phyloP scores from a whole-genome alignment of 225 moss, liverwort and hornwort genomes.

The Anthoceros angustus region DNA sequence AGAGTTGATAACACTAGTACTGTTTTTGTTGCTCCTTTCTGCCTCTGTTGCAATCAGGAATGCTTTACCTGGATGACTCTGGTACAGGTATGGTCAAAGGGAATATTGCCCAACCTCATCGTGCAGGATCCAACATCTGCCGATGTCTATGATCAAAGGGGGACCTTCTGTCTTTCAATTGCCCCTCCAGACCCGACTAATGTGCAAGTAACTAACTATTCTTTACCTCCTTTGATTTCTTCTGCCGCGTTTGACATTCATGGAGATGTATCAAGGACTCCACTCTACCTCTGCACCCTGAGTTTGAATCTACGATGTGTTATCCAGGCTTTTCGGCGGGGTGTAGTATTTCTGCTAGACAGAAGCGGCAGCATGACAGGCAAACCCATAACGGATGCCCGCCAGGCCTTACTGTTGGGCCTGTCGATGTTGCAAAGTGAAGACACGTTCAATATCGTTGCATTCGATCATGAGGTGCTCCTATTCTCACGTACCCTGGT shows the following conservation, averaged over 20 bases:
- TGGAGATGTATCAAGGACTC: neutral
- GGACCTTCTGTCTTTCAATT: slow-evolving; percentile 64
- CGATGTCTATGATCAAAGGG: slow-evolving; percentile 35
- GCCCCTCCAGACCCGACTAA: slow-evolving; percentile 54
- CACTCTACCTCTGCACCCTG: neutral
- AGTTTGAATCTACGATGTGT: slow-evolving; percentile 1
- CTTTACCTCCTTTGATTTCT: neutral
- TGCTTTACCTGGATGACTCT: too few relatives aligned
- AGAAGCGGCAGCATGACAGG: slow-evolving; percentile 70
- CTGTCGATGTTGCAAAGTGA: slow-evolving; percentile 32
- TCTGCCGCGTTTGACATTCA: neutral
- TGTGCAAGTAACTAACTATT: slow-evolving; percentile 25
- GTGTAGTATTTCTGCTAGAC: slow-evolving; percentile 55
- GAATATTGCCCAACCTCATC: slow-evolving; percentile 53
- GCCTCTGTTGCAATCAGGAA: too few relatives aligned
- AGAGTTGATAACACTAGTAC: slow-evolving; percentile 2
- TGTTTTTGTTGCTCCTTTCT: neutral
- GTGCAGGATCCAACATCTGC: slow-evolving; percentile 37
- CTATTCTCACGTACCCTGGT: slow-evolving; percentile 35
- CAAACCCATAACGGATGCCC: slow-evolving; percentile 49
- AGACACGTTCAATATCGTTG: slow-evolving; percentile 53
- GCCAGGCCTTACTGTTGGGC: slow-evolving; percentile 47
- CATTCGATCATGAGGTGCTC: slow-evolving; percentile 47
- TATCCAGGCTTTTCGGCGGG: slow-evolving; percentile 49
- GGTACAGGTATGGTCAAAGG: slow-evolving; percentile 55